Base-by-base conservation (phyloP, 192 early-diverging fungal genomes). In the Coemansia sp. region DNA sequence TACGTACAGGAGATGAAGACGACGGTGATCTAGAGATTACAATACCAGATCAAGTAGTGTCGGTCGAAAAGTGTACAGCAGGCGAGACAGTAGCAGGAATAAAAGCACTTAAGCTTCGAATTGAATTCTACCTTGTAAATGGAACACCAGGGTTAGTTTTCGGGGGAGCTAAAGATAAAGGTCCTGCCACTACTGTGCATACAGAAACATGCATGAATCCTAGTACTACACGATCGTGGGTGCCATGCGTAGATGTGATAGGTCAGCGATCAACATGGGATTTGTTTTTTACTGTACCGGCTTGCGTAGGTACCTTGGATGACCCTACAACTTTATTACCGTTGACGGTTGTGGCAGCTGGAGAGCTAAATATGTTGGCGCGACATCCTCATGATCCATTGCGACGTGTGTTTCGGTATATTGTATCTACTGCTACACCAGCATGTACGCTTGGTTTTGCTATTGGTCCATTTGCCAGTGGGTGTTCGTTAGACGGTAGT, bases 191-290 rank as follows among this genome's bases (percentile, higher is more conserved):
- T 3, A 54, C 65, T 6, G 69, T 87, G 62, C 85, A 91, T 71
- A 91, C 91, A 7, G 83, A 88, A 54, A 86, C 89, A 54, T 83
- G 83, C 26, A 79, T 87, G 24, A 55, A 87, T 10, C 87, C 89
- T 25, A 88, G 92, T 8, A 75, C 76, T 19, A 84, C 90, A 7
- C 85, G 93, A 6, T 55, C 81, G 31, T 93, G 92, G 92, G 69
- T 94, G 34, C 93, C 93, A 14, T 94, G 92, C 55, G 61, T 92
- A 38, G 92, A 94, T 64, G 65, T 71, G 19, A 54, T 88, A 23
- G 73, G 83, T 26, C 87, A 88, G 26, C 63, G 87, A 56, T 86
- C 83, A 23, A 92, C 91, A 9, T 94, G 93, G 93, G 90, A 93
- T 60, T 75, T 94, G 65, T 84, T 87, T 30, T 88, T 88, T 54